phyloP scores from a whole-genome alignment of 768 basidiomycete genomes.

The Xerocomellus intermedius region DNA sequence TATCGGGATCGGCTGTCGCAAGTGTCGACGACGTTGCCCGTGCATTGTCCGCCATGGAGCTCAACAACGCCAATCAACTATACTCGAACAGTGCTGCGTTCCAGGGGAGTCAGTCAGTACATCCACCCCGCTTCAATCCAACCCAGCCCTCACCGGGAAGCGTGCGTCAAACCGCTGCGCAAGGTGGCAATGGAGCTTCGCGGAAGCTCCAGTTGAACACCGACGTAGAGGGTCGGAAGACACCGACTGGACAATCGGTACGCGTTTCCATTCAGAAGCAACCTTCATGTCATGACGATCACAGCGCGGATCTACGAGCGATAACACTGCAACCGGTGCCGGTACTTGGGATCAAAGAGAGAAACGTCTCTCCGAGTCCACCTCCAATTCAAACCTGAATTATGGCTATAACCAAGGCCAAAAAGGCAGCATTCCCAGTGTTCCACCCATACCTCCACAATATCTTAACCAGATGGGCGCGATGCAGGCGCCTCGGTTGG shows the following conservation, averaged over 20 bases:
- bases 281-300: slow-evolving; percentile 38
- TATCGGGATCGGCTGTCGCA: slow-evolving; percentile 26
- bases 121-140: slow-evolving; percentile 69
- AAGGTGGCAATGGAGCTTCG: slow-evolving; percentile 37
- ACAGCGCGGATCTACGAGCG: slow-evolving; percentile 34
- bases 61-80: slow-evolving; percentile 37
- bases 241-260: slow-evolving; percentile 52
- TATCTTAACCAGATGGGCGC: slow-evolving; percentile 57
- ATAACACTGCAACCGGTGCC: slow-evolving; percentile 34
- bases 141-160: slow-evolving; percentile 38
- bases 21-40: slow-evolving; percentile 75
- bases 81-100: slow-evolving; percentile 30
- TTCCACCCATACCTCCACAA: slow-evolving; percentile 72
- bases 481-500: slow-evolving; percentile 39
- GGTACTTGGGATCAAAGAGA: slow-evolving; percentile 68
- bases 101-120: slow-evolving; percentile 51
- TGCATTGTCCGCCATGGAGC: slow-evolving; percentile 67
- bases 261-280: slow-evolving; percentile 42
- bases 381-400: slow-evolving; percentile 70
- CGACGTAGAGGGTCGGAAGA: slow-evolving; percentile 67
- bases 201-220: slow-evolving; percentile 57
- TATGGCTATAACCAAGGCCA: slow-evolving; percentile 49
- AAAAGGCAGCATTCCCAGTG: slow-evolving; percentile 51
- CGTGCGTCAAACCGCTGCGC: slow-evolving; percentile 41
- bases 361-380: slow-evolving; percentile 50